Percentiles rank a stretch among this genome's conserved stretches.
phyloP scores from a whole-genome alignment of 75 land plant genomes.

The Pinus albicaulis region DNA sequence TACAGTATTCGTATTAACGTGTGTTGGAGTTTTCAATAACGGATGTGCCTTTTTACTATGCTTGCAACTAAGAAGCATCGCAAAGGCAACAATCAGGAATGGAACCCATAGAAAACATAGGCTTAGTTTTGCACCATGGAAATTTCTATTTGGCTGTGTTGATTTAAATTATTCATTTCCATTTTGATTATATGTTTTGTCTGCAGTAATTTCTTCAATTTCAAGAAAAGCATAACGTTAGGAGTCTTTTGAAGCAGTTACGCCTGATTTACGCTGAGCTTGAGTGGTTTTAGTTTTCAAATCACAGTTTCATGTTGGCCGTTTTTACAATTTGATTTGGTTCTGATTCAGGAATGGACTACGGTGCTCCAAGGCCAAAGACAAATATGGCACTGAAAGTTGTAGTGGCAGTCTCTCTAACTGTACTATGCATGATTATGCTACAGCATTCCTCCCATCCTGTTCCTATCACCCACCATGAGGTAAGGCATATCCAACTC shows the following conservation, averaged over 20 bases:
- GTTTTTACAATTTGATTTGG: not conserved
- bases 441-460: conserved; percentile 29
- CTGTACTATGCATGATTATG: conserved; percentile 44
- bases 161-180: not conserved
- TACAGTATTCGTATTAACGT: not conserved
- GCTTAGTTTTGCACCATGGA: not conserved
- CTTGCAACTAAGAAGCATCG: not conserved
- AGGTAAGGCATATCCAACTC: conserved; percentile 15
- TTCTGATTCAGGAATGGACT: conserved; percentile 35
- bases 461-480: conserved; percentile 19
- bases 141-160: not conserved
- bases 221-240: not conserved
- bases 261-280: not conserved
- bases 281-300: not conserved
- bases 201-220: not conserved
- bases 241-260: not conserved
- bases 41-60: not conserved
- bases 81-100: not conserved
- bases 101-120: too few species aligned
- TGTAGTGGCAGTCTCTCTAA: conserved; percentile 31
- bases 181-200: not conserved
- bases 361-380: conserved; percentile 33
- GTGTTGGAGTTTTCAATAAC: not conserved
- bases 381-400: conserved; percentile 29
- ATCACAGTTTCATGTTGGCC: not conserved